phyloP scores from a whole-genome alignment of 2,329 filamentous ascomycete species.

The Stachybotrys elegans region DNA sequence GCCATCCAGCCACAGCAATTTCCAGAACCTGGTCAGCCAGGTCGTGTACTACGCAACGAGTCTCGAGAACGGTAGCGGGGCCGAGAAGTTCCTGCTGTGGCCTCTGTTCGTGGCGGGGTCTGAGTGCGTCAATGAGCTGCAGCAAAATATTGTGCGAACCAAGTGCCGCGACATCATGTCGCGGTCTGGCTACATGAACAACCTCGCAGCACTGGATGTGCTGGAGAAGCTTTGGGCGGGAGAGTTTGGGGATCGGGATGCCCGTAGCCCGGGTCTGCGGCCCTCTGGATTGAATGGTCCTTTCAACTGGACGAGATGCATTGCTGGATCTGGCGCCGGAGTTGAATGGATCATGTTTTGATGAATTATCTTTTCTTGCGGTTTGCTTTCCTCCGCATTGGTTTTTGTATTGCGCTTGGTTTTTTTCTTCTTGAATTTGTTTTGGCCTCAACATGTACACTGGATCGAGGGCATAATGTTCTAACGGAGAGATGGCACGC shows the following conservation, averaged over 20 bases:
- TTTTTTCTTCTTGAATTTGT: too few species aligned
- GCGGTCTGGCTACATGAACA: slow-evolving; percentile 90
- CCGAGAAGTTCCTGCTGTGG: slow-evolving; percentile 90
- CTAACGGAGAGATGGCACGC: too few species aligned
- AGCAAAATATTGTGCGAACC: slow-evolving; percentile 72
- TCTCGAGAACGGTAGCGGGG: slow-evolving; percentile 64
- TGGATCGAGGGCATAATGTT: too few species aligned
- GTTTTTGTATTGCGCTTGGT: too few species aligned
- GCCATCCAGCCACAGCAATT: slow-evolving; percentile 68
- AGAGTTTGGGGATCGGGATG: slow-evolving; percentile 37
- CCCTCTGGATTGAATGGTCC: slow-evolving; percentile 39
- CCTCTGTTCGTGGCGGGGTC: slow-evolving; percentile 86
- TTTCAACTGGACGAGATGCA: slow-evolving; percentile 55
- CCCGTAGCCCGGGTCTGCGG: slow-evolving; percentile 23
- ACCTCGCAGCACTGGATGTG: slow-evolving; percentile 78
- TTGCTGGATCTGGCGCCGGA: slow-evolving; percentile 50
- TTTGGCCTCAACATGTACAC: too few species aligned
- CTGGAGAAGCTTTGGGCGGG: slow-evolving; percentile 78
- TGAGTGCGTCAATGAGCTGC: slow-evolving; percentile 77
- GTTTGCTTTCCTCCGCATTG: too few species aligned
- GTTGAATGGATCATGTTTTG: slow-evolving; percentile 66
- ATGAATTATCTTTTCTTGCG: slow-evolving; percentile 3
- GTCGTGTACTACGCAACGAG: slow-evolving; percentile 79
- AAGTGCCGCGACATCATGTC: slow-evolving; percentile 83
- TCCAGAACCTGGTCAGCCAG: slow-evolving; percentile 77